Evolutionary conservation across 1,139 yeast species (phyloP).

Genomic region (Yamadazyma conglobata): DNA sequence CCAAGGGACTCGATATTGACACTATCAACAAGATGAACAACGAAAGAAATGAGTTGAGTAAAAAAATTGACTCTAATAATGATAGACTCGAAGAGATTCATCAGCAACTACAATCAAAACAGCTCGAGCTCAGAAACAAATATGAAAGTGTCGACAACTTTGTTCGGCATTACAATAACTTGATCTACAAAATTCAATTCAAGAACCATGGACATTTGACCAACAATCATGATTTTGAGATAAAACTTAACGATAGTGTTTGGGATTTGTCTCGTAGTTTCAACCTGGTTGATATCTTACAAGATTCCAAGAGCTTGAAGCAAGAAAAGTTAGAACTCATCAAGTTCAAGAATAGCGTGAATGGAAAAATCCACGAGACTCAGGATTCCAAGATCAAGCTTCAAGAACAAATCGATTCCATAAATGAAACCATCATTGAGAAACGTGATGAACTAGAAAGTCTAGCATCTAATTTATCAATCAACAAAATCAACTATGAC

Average conservation of each 20-base stretch:
- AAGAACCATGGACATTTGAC: conserved; percentile 7
- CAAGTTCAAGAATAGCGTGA: conserved; percentile 46
- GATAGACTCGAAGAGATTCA: conserved; percentile 36
- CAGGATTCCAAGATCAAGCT: conserved; percentile 59
- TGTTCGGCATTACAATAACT: conserved; percentile 53
- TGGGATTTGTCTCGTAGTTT: conserved; percentile 19
- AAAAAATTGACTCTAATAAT: conserved; percentile 50
- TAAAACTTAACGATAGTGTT: conserved; percentile 26
- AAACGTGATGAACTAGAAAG: conserved; percentile 57
- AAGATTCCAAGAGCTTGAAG: conserved; percentile 26
- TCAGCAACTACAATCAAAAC: conserved; percentile 41
- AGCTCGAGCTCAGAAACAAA: conserved; percentile 44
- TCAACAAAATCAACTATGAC: conserved; percentile 53
- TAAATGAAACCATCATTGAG: conserved; percentile 53
- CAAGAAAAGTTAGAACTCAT: conserved; percentile 40
- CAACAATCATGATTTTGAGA: conserved; percentile 23
- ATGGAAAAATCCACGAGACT: conserved; percentile 44
- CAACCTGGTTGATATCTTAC: conserved; percentile 29
- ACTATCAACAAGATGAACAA: conserved; percentile 61
- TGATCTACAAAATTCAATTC: conserved; percentile 45
- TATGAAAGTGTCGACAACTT: conserved; percentile 50
- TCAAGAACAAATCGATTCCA: conserved; percentile 59
- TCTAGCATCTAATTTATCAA: conserved; percentile 53
- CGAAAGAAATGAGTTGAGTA: conserved; percentile 58
- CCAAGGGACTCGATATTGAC: conserved; percentile 56